Evolutionary conservation across 345 rosid genomes (phyloP).

Genomic region (Eucalyptus cloeziana): DNA sequence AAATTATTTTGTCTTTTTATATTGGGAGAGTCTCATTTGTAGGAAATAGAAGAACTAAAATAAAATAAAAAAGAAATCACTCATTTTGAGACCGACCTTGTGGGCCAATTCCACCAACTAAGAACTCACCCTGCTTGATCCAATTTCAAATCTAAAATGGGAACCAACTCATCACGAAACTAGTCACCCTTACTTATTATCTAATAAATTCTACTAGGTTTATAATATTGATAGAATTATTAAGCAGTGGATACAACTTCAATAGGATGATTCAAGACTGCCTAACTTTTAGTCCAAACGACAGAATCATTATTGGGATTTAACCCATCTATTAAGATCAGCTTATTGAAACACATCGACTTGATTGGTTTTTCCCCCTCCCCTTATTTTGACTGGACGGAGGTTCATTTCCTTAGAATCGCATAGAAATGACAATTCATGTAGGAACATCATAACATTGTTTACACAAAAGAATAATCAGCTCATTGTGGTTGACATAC

Average conservation of each 20-base stretch:
- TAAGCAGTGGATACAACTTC: neutral
- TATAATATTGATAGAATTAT: neutral
- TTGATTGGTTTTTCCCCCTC: neutral
- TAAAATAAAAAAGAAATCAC: neutral
- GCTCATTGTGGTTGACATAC: neutral
- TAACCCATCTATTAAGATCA: neutral
- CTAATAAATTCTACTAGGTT: neutral
- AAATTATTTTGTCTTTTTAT: too few species aligned
- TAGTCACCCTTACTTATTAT: neutral
- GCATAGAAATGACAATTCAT: neutral
- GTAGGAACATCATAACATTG: neutral
- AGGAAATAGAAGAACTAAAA: neutral
- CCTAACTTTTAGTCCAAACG: neutral
- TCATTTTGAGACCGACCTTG: rapidly evolving
- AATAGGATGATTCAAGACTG: neutral
- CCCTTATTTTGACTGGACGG: neutral
- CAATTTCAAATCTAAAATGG: too few species aligned
- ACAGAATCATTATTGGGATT: neutral
- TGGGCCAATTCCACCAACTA: neutral
- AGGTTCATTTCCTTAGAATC: neutral
- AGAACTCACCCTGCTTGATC: too few species aligned
- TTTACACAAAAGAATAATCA: neutral
- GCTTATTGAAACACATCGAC: neutral
- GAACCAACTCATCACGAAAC: rapidly evolving
- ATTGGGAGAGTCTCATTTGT: neutral